A percentile compares a stretch with the other conserved stretches of the same genome.
Evolutionary conservation across 1,139 yeast species (phyloP).

Genomic region (Saccharomycopsis hybrid): DNA sequence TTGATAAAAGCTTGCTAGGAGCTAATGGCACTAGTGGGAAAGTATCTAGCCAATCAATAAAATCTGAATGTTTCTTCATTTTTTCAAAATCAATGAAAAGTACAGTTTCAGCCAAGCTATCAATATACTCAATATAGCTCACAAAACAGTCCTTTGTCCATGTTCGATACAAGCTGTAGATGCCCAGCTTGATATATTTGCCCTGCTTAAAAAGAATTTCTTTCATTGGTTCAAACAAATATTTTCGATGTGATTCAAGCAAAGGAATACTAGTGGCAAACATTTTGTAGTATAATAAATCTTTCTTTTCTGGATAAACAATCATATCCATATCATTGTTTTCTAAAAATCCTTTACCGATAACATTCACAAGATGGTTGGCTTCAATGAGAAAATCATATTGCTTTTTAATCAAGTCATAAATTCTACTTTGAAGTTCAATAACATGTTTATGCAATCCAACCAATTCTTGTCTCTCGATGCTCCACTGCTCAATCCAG

Average conservation of each 20-base stretch:
- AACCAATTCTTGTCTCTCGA: conserved; percentile 51
- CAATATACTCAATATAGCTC: conserved; percentile 55
- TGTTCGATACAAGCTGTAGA: conserved; percentile 55
- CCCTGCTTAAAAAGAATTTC: conserved; percentile 51
- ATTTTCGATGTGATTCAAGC: conserved; percentile 51
- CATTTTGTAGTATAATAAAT: conserved; percentile 38
- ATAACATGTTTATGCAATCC: conserved; percentile 49
- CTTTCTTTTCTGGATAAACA: conserved; percentile 27
- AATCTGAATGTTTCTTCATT: conserved; percentile 42
- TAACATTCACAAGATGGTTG: conserved; percentile 52
- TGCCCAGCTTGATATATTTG: conserved; percentile 51
- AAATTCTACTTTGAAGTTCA: conserved; percentile 68
- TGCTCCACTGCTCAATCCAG: conserved; percentile 74
- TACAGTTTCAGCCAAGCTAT: conserved; percentile 34
- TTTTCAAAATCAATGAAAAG: conserved; percentile 46
- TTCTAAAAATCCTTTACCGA: conserved; percentile 38
- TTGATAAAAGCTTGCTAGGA: conserved; percentile 15
- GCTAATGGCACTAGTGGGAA: conserved; percentile 7
- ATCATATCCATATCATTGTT: neutral
- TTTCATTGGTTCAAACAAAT: conserved; percentile 50
- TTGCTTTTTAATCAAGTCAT: conserved; percentile 69
- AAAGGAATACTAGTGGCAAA: conserved; percentile 53
- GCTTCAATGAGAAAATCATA: conserved; percentile 68
- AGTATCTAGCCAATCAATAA: conserved; percentile 40
- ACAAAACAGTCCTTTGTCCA: conserved; percentile 60